These are phyloP conservation scores for Auricularia sp. DNA, from an alignment of 768 basidiomycete species.

Conservation along the genomic window DNA sequence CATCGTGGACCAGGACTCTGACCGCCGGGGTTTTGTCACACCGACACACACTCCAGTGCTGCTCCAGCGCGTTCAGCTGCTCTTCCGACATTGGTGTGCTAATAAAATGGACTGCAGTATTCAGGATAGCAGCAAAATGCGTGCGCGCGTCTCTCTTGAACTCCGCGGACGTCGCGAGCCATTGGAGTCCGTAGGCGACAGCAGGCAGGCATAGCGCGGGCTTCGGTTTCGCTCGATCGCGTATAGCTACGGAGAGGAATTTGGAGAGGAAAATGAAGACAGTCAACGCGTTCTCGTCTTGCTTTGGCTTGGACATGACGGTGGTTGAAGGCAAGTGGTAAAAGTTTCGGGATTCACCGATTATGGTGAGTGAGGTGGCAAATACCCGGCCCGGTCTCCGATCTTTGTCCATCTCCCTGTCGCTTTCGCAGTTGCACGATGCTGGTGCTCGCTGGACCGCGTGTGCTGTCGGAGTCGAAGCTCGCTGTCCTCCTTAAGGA, in stretches of 20 bases:
- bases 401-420: neutral
- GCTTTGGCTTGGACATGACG: neutral
- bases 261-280: neutral
- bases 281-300: neutral
- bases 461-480: constrained; percentile 62
- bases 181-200: neutral
- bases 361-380: too few relatives aligned
- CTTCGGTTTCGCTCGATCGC: neutral
- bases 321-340: too few relatives aligned
- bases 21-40: neutral
- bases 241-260: neutral
- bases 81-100: neutral
- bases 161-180: neutral
- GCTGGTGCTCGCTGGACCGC: constrained; percentile 72
- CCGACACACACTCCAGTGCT: neutral
- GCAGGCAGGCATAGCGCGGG: neutral
- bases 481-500: constrained; percentile 52
- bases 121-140: neutral
- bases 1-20: neutral
- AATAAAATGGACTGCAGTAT: neutral
- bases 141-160: neutral
- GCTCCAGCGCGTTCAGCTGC: neutral
- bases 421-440: constrained; percentile 28
- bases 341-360: too few relatives aligned
- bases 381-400: too few relatives aligned